phyloP scores from a whole-genome alignment of 257 asterid genomes.

The Salvia rosmarinus region DNA sequence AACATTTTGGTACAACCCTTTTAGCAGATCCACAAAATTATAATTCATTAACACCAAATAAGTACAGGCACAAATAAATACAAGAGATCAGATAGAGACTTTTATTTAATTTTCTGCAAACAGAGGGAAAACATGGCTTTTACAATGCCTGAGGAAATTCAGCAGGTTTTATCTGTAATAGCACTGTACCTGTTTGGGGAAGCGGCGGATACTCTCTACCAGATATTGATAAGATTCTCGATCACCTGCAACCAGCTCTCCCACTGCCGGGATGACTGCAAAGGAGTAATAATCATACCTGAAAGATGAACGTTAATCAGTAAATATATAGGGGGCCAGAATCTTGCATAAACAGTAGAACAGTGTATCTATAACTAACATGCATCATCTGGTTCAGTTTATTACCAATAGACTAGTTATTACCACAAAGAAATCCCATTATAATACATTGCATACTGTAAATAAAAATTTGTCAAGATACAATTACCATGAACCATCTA shows the following conservation, averaged over 20 bases:
- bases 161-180: not conserved
- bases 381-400: not conserved
- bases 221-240: slow-evolving; percentile 84
- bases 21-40: not conserved
- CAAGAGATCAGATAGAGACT: not conserved
- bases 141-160: slow-evolving; percentile 8
- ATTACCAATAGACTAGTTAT: not conserved
- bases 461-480: not conserved
- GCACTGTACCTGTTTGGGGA: slow-evolving; percentile 80
- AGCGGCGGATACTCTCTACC: slow-evolving; percentile 87
- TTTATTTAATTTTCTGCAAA: not conserved
- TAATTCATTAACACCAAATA: not conserved
- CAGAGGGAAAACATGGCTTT: slow-evolving; percentile 1
- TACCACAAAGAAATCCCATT: not conserved
- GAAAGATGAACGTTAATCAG: slow-evolving; percentile 31
- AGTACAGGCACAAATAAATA: not conserved
- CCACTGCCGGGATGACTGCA: slow-evolving; percentile 82
- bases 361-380: not conserved
- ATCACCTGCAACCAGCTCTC: slow-evolving; percentile 86
- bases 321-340: slow-evolving; percentile 1
- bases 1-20: slow-evolving; percentile 2
- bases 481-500: not conserved
- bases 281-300: slow-evolving; percentile 93
- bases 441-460: slow-evolving; percentile 1
- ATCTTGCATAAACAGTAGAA: slow-evolving; percentile 2